Evolutionary conservation across 345 rosid genomes (phyloP).

Genomic region (Eucalyptus marginata): DNA sequence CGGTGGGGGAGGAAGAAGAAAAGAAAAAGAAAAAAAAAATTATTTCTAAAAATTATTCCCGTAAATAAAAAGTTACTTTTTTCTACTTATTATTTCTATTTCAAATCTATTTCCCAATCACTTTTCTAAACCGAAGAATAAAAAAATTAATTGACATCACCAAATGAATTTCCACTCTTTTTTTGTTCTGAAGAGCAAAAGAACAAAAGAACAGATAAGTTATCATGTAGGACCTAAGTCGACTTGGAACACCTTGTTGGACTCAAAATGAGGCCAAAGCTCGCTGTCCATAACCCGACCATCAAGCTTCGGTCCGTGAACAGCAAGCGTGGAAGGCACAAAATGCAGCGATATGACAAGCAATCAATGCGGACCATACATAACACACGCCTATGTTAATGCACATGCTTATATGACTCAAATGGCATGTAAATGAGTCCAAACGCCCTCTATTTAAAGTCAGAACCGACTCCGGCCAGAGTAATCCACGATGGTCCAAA

Average conservation of each 20-base stretch:
- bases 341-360: neutral
- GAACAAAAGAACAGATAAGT: no score
- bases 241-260: neutral
- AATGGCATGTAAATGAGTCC: neutral
- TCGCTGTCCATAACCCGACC: neutral
- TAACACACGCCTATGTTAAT: neutral
- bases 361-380: neutral
- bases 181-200: fast-evolving
- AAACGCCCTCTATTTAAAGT: neutral
- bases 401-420: neutral
- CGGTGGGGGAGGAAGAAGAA: no score
- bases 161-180: no score
- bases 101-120: fast-evolving
- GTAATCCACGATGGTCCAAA: no score
- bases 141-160: no score
- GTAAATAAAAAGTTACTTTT: fast-evolving
- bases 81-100: fast-evolving
- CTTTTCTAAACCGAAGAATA: fast-evolving
- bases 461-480: neutral
- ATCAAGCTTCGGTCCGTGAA: no score
- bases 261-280: neutral
- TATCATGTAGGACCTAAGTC: neutral
- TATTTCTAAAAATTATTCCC: no score
- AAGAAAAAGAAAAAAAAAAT: fast-evolving
- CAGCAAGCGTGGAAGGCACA: no score